Conservation (phyloP, 75 land plant species). For the Sequoiadendron giganteum region DNA sequence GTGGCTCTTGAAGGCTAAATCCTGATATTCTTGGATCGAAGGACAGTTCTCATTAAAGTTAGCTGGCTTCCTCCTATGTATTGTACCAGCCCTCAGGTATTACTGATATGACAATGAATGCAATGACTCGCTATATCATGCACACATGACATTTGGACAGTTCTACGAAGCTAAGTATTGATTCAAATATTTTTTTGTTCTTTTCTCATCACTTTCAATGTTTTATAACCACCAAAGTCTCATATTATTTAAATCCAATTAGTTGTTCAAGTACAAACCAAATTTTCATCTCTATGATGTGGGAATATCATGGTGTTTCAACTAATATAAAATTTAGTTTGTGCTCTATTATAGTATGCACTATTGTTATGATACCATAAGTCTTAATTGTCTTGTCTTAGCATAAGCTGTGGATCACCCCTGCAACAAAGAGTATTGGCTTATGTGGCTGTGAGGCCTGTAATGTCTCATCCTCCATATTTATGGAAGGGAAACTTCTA, state of each 20-base stretch:
- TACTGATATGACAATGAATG: not conserved
- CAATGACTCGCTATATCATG: not conserved
- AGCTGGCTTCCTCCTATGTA: not conserved
- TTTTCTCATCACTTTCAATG: not conserved
- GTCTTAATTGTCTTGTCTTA: not conserved
- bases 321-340: not conserved
- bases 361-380: not conserved
- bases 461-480: too few relatives aligned
- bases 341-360: not conserved
- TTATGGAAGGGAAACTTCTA: too few relatives aligned
- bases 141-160: not conserved
- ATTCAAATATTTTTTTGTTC: not conserved
- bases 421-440: not conserved
- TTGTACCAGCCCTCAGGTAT: not conserved
- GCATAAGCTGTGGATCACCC: not conserved
- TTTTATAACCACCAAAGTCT: not conserved
- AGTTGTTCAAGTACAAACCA: not conserved
- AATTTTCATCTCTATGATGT: not conserved
- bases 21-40: not conserved
- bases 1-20: not conserved
- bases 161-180: not conserved
- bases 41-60: not conserved
- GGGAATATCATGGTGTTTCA: not conserved
- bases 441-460: not conserved
- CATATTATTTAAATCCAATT: not conserved